These are phyloP conservation scores for Cymbopogon citratus DNA, from an alignment of 176 grass and related monocot genomes.

Conservation along the genomic window DNA sequence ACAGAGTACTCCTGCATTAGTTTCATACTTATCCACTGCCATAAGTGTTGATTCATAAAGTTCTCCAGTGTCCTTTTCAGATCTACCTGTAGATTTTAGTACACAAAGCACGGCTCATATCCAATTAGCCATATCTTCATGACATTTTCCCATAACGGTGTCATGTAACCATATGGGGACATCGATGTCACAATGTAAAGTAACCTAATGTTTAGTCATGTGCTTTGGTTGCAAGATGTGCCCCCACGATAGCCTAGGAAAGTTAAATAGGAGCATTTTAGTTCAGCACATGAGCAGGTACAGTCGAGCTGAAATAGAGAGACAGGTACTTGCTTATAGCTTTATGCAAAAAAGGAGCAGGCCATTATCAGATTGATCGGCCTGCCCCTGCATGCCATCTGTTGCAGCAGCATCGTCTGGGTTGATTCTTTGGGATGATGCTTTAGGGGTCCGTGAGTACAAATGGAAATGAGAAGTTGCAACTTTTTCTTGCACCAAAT, in stretches of 20 bases:
- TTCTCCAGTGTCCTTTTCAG: background rate
- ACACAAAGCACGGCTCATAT: background rate
- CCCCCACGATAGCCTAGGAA: background rate
- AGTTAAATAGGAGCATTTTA: background rate
- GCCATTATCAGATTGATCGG: slow-evolving; percentile 3
- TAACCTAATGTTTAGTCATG: background rate
- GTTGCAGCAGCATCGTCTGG: slow-evolving; percentile 14
- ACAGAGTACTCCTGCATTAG: background rate
- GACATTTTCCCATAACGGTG: background rate
- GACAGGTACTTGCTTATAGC: background rate
- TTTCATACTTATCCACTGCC: background rate
- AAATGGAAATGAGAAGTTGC: background rate
- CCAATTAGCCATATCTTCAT: background rate
- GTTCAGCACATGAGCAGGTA: background rate
- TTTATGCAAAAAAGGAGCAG: slow-evolving; percentile 5
- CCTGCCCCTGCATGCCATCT: slow-evolving; percentile 4
- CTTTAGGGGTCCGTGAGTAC: background rate
- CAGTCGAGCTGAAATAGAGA: background rate
- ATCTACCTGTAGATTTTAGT: background rate
- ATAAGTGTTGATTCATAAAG: background rate
- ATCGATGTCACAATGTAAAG: slow-evolving; percentile 7
- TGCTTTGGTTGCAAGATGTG: background rate
- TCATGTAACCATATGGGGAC: background rate
- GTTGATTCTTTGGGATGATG: background rate
- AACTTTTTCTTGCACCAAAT: slow-evolving; percentile 20